phyloP scores from a whole-genome alignment of 2,329 filamentous ascomycete genomes.

The Xylariaceae sp. region DNA sequence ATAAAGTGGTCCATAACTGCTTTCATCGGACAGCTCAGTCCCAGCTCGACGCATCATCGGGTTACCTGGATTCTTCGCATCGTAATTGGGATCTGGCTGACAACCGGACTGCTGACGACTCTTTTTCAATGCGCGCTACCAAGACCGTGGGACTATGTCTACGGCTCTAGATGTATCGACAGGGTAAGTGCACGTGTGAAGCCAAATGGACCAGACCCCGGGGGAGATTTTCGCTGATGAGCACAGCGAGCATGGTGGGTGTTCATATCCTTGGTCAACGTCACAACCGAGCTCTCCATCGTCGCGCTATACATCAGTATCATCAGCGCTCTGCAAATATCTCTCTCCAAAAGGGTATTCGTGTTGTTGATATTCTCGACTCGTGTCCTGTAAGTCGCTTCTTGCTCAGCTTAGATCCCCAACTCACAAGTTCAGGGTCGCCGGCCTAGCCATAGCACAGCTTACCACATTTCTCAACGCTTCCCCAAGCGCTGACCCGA shows the following conservation, averaged over 20 bases:
- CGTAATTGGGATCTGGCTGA: conserved; percentile 17
- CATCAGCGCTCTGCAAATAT: conserved; percentile 14
- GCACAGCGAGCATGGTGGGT: conserved; percentile 18
- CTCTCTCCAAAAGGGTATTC: conserved; percentile 8
- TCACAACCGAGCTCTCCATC: conserved; percentile 17
- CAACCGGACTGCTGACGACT: conserved; percentile 13
- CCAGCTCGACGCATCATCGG: conserved; percentile 12
- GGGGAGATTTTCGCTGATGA: background rate
- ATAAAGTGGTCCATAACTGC: conserved; percentile 24
- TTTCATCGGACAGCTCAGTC: conserved; percentile 22
- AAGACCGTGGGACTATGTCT: conserved; percentile 23
- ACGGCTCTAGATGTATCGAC: conserved; percentile 18
- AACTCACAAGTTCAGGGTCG: conserved; percentile 10
- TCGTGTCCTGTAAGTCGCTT: conserved; percentile 16
- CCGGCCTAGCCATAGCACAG: conserved; percentile 15
- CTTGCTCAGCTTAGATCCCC: background rate
- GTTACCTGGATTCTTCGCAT: conserved; percentile 16
- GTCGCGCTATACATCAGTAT: conserved; percentile 17
- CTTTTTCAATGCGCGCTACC: conserved; percentile 24
- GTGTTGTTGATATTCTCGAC: conserved; percentile 16
- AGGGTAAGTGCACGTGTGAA: conserved; percentile 11
- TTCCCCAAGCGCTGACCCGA: conserved; percentile 11
- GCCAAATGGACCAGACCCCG: too few relatives aligned
- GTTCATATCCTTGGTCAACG: conserved; percentile 14
- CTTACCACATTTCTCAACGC: conserved; percentile 12